These are phyloP conservation scores for Nakazawaea sp. DNA, from an alignment of 805 yeast genomes.

Conservation along the genomic window DNA sequence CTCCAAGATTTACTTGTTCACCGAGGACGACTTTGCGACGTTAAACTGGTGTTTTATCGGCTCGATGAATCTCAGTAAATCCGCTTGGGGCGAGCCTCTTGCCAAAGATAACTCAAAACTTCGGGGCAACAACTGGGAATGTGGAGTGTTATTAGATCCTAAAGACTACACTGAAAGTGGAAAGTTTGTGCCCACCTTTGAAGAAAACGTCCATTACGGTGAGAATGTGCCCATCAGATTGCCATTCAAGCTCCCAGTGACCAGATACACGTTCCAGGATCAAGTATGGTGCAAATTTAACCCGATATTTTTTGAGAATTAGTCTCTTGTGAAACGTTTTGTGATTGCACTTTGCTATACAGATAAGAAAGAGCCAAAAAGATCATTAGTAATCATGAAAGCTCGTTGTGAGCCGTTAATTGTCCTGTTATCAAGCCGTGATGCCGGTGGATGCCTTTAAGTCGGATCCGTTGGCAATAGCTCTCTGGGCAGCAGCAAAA, in stretches of 20 bases:
- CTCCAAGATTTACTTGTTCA: slow-evolving; percentile 58
- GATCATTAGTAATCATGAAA: no score
- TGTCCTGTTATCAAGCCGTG: no score
- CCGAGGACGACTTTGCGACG: slow-evolving; percentile 40
- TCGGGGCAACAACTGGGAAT: slow-evolving; percentile 26
- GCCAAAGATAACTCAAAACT: slow-evolving; percentile 13
- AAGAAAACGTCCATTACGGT: slow-evolving; percentile 23
- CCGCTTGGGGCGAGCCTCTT: slow-evolving; percentile 68
- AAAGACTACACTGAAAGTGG: slow-evolving; percentile 15
- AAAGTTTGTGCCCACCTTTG: slow-evolving; percentile 36
- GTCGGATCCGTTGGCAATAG: neutral
- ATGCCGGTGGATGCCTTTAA: neutral
- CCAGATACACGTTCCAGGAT: slow-evolving; percentile 30
- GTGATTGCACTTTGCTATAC: no score
- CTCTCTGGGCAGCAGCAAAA: neutral
- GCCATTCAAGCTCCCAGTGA: slow-evolving; percentile 50
- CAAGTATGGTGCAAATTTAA: slow-evolving; percentile 39
- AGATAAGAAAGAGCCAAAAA: no score
- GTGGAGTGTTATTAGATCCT: slow-evolving; percentile 42
- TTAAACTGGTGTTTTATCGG: slow-evolving; percentile 68
- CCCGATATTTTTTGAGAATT: no score
- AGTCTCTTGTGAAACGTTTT: no score
- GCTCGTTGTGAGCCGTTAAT: no score
- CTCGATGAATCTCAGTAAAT: slow-evolving; percentile 67
- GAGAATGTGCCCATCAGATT: slow-evolving; percentile 32